Evolutionary conservation across 306 rosid species (phyloP), one percentile per base, ranked within the genome.

Genomic region (Acacia melanoxylon): DNA sequence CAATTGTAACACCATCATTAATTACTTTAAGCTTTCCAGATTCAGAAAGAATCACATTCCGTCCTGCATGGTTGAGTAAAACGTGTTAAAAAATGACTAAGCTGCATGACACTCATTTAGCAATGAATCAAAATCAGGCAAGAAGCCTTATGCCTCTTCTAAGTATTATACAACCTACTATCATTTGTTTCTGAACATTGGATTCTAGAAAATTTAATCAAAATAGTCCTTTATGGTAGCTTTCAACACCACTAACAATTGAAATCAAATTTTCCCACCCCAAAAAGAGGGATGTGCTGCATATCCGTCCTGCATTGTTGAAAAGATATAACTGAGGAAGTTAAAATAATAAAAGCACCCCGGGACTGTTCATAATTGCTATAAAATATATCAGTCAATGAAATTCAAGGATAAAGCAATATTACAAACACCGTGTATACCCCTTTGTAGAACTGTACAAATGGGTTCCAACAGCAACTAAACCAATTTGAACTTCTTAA

Each of bases 1-100:
- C 99, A 87, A 95, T 93, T 56, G 99, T 95, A 81, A 91, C 96
- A 3, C 99, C 99, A 54, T 95, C 99, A 56, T 95, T 95, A 52
- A 95, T 86, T 75, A 91, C 98, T 89, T 86, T 91, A 58, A 95
- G 83, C 1, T 82, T 79, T 71, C 76, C 94, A 69, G 90, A 83
- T 81, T 95, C 99, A 12, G 92, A 95, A 77, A 95, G 93, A 86
- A 95, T 84, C 82, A 93, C 99, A 91, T 95, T 95, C 4, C 97
- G 96, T 22, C 99, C 99, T 95, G 93, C 88, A 76, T 29, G 63
- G 14, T 85, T 24, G 74, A 68, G 68, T 45, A 67, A 72, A 77
- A 78, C 76, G 4, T 31, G 49, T 8, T 15, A 37, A 37, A 31
- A 63, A 67, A 65, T 66, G 33, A 20, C 42, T 15, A 68, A 45